phyloP scores from a whole-genome alignment of 1,284 basidiomycete species.

The Sparassis latifolia region DNA sequence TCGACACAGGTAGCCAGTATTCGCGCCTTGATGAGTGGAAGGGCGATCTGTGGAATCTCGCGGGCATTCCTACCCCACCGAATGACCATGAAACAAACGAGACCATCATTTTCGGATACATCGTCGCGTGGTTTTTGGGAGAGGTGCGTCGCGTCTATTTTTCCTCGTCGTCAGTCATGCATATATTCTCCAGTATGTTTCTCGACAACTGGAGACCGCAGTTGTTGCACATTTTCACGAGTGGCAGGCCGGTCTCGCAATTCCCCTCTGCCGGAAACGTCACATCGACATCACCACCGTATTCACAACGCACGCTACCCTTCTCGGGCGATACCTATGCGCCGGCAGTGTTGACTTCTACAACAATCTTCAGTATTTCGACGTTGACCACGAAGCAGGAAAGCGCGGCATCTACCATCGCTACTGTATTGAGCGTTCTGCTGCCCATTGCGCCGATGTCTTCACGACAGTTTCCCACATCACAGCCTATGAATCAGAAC shows the following conservation, averaged over 20 bases:
- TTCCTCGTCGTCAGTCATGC: neutral
- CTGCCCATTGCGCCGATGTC: constrained; percentile 94
- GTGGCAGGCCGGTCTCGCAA: constrained; percentile 97
- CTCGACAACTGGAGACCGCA: constrained; percentile 73
- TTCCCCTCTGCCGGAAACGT: constrained; percentile 92
- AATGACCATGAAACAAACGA: constrained; percentile 98
- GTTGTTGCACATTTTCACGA: constrained; percentile 98
- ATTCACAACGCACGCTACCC: constrained; percentile 97
- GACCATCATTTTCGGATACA: constrained; percentile 97
- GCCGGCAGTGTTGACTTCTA: constrained; percentile 98
- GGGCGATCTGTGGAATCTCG: constrained; percentile 94
- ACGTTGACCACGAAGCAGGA: constrained; percentile 98
- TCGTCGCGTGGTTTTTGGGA: constrained; percentile 99
- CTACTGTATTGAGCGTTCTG: constrained; percentile 95
- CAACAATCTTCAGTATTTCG: constrained; percentile 99
- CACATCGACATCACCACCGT: constrained; percentile 98
- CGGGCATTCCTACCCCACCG: constrained; percentile 93
- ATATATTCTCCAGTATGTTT: constrained; percentile 58
- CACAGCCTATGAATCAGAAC: constrained; percentile 95
- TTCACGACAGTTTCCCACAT: constrained; percentile 98
- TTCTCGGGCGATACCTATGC: constrained; percentile 96
- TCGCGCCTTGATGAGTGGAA: constrained; percentile 97
- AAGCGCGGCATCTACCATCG: constrained; percentile 91
- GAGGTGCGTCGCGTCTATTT: constrained; percentile 55
- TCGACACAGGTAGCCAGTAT: constrained; percentile 90